Evolutionary conservation across 2,329 filamentous ascomycete genomes (phyloP), one percentile per base, ranked within the genome.

Genomic region (Beauveria scarabaeidicola): DNA sequence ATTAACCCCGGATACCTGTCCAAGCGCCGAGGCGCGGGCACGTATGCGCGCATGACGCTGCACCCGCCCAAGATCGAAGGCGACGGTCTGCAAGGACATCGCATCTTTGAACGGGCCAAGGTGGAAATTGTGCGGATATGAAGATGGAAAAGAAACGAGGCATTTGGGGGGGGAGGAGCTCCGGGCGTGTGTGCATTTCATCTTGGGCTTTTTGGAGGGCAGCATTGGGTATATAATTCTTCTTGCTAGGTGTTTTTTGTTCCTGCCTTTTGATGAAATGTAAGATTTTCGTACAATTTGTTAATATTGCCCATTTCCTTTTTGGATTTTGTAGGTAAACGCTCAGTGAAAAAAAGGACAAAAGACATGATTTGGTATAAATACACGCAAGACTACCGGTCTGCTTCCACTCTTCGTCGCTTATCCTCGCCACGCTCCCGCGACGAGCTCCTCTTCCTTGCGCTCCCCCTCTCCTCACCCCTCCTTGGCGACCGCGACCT

Each of bases 1-100:
- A 88, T 99, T 68, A 99, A 99, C 71, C 93, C 94, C 0, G 93
- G 94, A 5, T 87, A 85, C 53, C 75, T 96, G 38, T 94, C 91
- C 17, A 97, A 96, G 74, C 85, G 89, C 60, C 86, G 85, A 61
- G 91, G 87, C 1, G 81, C 92, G 0, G 94, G 94, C 6, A 96
- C 91, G 0, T 97, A 88, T 71, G 90, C 91, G 1, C 85, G 87
- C 54, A 82, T 99, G 79, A 84, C 84, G 21, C 75, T 97, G 7
- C 81, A 89, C 63, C 85, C 89, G 2, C 83, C 87, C 15, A 73
- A 73, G 6, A 64, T 88, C 0, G 81, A 86, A 0, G 79, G 82
- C 40, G 85, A 88, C 63, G 81, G 78, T 11, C 78, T 88, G 69
- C 74, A 92, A 50, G 79, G 81, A 41, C 91, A 97, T 72, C 84